Conservation (phyloP, 441 rosid genomes). For the Adansonia grandidieri region DNA sequence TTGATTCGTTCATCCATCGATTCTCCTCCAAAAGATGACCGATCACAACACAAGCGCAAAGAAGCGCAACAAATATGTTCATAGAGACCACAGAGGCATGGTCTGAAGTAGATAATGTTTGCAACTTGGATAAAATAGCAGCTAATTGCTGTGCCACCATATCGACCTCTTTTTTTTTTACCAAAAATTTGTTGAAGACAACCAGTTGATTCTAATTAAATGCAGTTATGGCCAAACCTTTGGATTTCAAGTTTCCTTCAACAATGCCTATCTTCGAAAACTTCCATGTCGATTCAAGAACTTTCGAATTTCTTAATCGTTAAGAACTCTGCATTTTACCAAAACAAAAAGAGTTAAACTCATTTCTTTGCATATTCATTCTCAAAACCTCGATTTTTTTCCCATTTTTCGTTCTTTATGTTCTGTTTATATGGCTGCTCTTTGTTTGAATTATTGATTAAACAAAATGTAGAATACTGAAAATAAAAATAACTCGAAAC, state of each 20-base stretch:
- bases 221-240: neutral
- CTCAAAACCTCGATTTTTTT: neutral
- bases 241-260: neutral
- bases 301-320: neutral
- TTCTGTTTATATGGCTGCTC: neutral
- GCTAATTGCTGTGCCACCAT: conserved; percentile 42
- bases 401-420: neutral
- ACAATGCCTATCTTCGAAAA: neutral
- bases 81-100: conserved; percentile 88
- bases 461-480: neutral
- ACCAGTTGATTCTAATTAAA: neutral
- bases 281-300: conserved; percentile 23
- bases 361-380: conserved; percentile 3
- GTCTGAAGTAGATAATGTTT: conserved; percentile 67
- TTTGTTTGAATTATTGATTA: neutral
- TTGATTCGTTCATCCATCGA: conserved; percentile 96
- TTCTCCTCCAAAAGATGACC: conserved; percentile 96
- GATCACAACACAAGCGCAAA: conserved; percentile 85
- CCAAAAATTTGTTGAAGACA: neutral
- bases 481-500: neutral
- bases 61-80: conserved; percentile 85
- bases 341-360: neutral
- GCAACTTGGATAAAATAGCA: conserved; percentile 44
- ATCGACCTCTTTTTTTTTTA: conserved; percentile 26
- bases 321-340: conserved; percentile 25